Percentiles rank a stretch among this genome's conserved stretches.
These are phyloP conservation scores for Linnemannia zychae DNA, from an alignment of 192 early-diverging fungal species.

Conservation along the genomic window DNA sequence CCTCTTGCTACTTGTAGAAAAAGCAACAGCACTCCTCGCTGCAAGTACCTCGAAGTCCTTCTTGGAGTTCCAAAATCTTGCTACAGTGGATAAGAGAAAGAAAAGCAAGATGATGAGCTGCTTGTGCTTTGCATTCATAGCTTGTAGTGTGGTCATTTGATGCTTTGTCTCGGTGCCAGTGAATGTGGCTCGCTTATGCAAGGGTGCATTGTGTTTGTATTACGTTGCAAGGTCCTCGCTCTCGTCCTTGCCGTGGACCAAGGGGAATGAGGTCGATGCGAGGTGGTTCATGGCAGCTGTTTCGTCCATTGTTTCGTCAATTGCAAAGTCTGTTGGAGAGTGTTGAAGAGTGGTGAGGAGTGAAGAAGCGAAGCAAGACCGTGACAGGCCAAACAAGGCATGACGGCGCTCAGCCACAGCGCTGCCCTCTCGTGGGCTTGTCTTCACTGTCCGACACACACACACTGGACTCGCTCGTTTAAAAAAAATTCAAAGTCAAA, in stretches of 20 bases:
- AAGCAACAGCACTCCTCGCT: neutral
- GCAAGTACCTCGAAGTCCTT: slow-evolving; percentile 48
- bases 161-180: neutral
- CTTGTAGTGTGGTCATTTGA: too few species aligned
- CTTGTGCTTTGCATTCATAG: neutral
- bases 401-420: slow-evolving; percentile 18
- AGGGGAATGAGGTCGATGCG: slow-evolving; percentile 41
- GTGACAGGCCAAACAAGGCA: neutral
- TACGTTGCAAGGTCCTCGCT: slow-evolving; percentile 50
- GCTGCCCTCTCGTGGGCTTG: neutral
- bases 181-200: neutral
- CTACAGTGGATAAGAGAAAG: neutral
- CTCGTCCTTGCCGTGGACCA: slow-evolving; percentile 53
- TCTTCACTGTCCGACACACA: neutral
- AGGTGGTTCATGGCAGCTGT: slow-evolving; percentile 35
- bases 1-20: neutral
- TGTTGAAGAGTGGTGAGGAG: neutral
- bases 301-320: slow-evolving; percentile 32
- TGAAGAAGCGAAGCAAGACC: neutral
- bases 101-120: neutral
- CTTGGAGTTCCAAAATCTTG: slow-evolving; percentile 48
- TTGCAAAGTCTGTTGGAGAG: neutral
- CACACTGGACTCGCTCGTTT: too few species aligned
- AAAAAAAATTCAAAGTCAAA: neutral
- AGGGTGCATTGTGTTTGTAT: neutral